Base-by-base conservation (phyloP, 176 grass and related monocot genomes). In the Aegilops umbellulata region DNA sequence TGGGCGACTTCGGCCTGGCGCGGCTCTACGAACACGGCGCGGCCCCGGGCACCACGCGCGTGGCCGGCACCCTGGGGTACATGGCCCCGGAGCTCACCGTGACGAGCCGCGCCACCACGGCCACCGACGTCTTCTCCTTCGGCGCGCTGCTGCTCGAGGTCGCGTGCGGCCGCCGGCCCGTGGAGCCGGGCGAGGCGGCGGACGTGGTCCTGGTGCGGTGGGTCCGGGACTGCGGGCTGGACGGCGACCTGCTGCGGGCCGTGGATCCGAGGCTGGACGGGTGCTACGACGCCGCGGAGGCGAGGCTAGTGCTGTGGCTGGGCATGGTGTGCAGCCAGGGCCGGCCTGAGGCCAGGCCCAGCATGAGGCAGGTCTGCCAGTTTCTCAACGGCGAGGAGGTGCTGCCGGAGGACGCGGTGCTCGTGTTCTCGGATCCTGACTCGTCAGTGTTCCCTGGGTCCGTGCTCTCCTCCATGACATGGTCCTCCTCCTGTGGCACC, bases 111-210 rank as follows among this genome's bases (percentile, higher is more conserved):
- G 85, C 92, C 57, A 93, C 82, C 42, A 63, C 88, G 55, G 71
- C 86, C 10, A 61, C 85, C 7, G 88, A 93, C 42, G 91, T 90
- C 38, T 93, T 90, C 38, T 86, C 88, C 23, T 93, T 79, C 75
- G 91, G 91, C 31, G 78, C 83, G 60, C 69, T 93, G 51, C 70
- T 88, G 8, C 78, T 88, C 26, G 91, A 93, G 81, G 91, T 93
- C 11, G 82, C 71, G 10, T 85, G 85, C 39, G 91, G 91, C 6
- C 78, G 91, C 25, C 86, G 81, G 15, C 88, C 91, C 0, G 78
- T 88, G 19, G 85, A 93, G 47, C 42, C 32, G 1, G 38, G 8
- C 7, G 39, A 36, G 41, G 76, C 61, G 34, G 42, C 80, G n/a
- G 57, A 51, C 75, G 19, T 87, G 16, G 17, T 71, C 20, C 31